Evolutionary conservation across 441 rosid genomes (phyloP).

Genomic region (Corymbia citriodora): DNA sequence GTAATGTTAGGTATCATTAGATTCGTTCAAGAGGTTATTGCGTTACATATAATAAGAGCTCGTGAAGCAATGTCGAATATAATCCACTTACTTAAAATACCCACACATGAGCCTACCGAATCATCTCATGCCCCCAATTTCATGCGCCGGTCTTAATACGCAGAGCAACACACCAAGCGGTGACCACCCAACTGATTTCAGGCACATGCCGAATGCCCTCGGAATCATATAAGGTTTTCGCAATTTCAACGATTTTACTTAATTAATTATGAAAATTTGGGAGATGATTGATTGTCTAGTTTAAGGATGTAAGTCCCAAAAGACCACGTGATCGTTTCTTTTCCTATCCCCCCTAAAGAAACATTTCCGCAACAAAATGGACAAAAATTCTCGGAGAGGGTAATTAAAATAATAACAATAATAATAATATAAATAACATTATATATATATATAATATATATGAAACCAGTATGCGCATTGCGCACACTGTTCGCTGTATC

Average conservation of each 20-base stretch:
- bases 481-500: not conserved
- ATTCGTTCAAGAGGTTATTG: not conserved
- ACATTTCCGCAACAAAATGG: not conserved
- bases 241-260: accelerated
- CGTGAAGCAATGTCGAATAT: not conserved
- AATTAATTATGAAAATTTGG: not conserved
- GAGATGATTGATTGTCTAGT: not conserved
- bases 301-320: not conserved
- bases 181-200: not conserved
- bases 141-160: too few relatives aligned
- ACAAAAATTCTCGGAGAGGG: not conserved
- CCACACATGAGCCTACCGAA: not conserved
- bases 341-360: not conserved
- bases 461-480: not conserved
- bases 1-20: not conserved
- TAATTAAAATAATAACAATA: not conserved
- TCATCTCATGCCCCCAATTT: not conserved
- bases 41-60: accelerated
- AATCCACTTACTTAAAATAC: not conserved
- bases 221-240: accelerated
- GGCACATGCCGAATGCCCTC: not conserved
- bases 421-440: too few relatives aligned
- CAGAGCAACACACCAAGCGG: too few relatives aligned
- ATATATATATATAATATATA: too few relatives aligned
- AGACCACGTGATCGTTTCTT: not conserved